Evolutionary conservation across 257 asterid genomes (phyloP).

Genomic region (Thymus mandschuricus): DNA sequence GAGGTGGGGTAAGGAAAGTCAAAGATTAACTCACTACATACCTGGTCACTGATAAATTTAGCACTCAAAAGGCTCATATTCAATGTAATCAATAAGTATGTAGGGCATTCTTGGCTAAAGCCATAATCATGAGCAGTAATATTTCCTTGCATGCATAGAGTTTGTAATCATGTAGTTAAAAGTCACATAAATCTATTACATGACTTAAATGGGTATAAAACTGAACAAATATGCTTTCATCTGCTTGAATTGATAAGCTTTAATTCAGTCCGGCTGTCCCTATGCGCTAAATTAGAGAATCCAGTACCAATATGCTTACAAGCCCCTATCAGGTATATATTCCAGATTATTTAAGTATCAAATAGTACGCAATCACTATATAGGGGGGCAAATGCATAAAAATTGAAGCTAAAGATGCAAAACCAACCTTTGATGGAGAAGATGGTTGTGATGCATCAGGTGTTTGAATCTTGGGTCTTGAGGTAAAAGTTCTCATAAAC

Average conservation of each 20-base stretch:
- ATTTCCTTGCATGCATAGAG: neutral
- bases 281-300: neutral
- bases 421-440: slow-evolving; percentile 84
- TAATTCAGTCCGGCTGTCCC: slow-evolving; percentile 7
- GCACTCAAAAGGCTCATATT: slow-evolving; percentile 2
- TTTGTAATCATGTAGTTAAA: neutral
- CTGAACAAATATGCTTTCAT: slow-evolving; percentile 2
- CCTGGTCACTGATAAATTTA: neutral
- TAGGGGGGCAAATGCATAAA: slow-evolving; percentile 19
- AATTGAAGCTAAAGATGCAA: slow-evolving; percentile 21
- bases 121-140: slow-evolving; percentile 17
- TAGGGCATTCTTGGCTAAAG: slow-evolving; percentile 11
- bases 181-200: slow-evolving; percentile 17
- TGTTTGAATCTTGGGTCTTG: slow-evolving; percentile 62
- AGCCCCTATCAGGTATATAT: slow-evolving; percentile 9
- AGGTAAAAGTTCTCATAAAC: slow-evolving; percentile 79
- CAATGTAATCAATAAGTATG: slow-evolving; percentile 17
- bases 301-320: neutral
- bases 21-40: slow-evolving; percentile 9
- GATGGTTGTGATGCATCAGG: slow-evolving; percentile 59
- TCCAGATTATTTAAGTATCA: neutral
- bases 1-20: neutral
- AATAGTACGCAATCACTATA: slow-evolving; percentile 13
- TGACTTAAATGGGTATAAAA: slow-evolving; percentile 10
- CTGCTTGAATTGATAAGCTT: slow-evolving; percentile 1